These are phyloP conservation scores for Mortierella polycephala DNA, from an alignment of 371 early-diverging fungal species.

Conservation along the genomic window DNA sequence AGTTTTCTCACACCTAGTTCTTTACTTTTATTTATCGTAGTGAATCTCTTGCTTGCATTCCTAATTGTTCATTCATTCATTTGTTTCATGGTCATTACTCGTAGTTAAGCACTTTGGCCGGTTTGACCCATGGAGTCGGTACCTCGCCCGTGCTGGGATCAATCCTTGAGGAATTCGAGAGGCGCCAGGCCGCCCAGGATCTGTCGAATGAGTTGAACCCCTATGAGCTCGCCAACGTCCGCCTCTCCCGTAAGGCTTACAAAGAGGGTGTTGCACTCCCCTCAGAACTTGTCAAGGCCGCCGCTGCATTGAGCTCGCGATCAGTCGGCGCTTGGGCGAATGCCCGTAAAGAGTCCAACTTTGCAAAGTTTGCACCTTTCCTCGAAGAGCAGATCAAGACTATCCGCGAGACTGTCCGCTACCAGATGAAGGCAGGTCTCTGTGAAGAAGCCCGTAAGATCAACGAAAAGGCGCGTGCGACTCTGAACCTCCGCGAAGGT, in stretches of 20 bases:
- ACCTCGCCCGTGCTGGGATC: conserved; percentile 47
- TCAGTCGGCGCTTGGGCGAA: conserved; percentile 38
- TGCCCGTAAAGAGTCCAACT: conserved; percentile 52
- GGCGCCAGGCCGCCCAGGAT: conserved; percentile 16
- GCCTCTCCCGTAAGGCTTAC: conserved; percentile 31
- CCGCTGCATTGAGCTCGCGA: conserved; percentile 32
- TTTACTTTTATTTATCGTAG: background rate
- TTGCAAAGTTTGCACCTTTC: conserved; percentile 47
- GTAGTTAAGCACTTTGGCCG: conserved; percentile 38
- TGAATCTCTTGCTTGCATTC: no score
- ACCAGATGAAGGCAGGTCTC: conserved; percentile 36
- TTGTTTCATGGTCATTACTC: no score
- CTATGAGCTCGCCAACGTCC: conserved; percentile 55
- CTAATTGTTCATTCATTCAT: no score
- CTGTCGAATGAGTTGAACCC: conserved; percentile 24
- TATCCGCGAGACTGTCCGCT: conserved; percentile 32
- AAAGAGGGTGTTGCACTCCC: conserved; percentile 31
- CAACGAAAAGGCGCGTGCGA: conserved; percentile 41
- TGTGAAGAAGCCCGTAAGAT: conserved; percentile 43
- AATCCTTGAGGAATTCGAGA: conserved; percentile 41
- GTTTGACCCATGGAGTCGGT: conserved; percentile 34
- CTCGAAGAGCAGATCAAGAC: conserved; percentile 46
- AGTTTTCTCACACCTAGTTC: background rate
- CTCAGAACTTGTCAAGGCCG: conserved; percentile 32
- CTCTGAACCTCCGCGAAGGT: conserved; percentile 17